These are phyloP conservation scores for Lathyrus aphaca DNA, from an alignment of 306 rosid genomes.

Conservation along the genomic window DNA sequence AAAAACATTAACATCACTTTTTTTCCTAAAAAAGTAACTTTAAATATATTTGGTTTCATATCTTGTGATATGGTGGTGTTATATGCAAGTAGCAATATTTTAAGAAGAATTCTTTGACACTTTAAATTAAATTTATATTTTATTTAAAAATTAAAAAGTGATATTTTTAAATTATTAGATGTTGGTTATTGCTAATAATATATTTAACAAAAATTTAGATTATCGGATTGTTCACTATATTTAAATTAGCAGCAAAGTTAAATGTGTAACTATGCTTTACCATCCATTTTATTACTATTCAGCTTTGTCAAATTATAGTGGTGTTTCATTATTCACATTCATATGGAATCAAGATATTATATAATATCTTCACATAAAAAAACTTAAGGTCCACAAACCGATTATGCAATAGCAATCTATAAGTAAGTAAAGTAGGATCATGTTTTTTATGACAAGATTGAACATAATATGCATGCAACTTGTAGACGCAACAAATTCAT, in stretches of 20 bases:
- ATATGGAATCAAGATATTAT: conserved; percentile 35
- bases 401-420: conserved; percentile 9
- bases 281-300: not conserved
- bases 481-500: not conserved
- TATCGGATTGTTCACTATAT: too few relatives aligned
- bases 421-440: conserved; percentile 5
- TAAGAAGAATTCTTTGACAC: too few relatives aligned
- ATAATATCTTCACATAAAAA: not conserved
- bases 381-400: conserved; percentile 14
- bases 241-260: not conserved
- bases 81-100: too few relatives aligned
- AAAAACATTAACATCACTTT: too few relatives aligned
- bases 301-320: conserved; percentile 16
- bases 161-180: too few relatives aligned
- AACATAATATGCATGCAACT: conserved; percentile 18
- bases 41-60: conserved; percentile 10
- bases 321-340: not conserved
- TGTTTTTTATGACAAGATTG: not conserved
- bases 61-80: not conserved
- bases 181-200: too few relatives aligned
- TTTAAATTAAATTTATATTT: too few relatives aligned
- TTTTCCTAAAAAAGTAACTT: too few relatives aligned
- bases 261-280: not conserved
- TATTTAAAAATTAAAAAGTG: too few relatives aligned
- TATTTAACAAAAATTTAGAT: too few relatives aligned